Evolutionary conservation across 2,329 filamentous ascomycete species (phyloP), one percentile per base, ranked within the genome.

Genomic region (Verticillium tricorpus): DNA sequence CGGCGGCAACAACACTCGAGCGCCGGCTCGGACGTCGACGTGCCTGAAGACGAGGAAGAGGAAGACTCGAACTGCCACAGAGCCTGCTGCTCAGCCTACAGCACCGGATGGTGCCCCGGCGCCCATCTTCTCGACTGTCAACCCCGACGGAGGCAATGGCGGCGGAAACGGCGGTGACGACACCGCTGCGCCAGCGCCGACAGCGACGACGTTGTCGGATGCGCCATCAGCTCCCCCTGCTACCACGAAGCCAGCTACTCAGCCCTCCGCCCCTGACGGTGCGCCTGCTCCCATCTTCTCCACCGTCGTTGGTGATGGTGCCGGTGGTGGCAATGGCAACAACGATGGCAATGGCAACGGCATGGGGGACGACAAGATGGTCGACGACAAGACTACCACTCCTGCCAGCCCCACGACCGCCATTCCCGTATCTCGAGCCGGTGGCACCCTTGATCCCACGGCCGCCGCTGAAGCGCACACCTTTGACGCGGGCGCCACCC

Each of bases 381-480:
- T 37, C 11, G 58, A 59, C 15, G 45, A 35, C 9, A 22, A 15
- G 9, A n/a, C 25, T 35, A 19, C 34, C 25, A 70, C 71, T 9
- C 74, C 71, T n/a, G 68, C 68, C 8, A 78, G 78, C 63, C 78
- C 79, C 3, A 79, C 78, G 1, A 68, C 73, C 0, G 67, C 76
- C 1, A 75, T 82, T 1, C 76, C 82, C 1, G 82, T 85, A 9
- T 82, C 81, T 5, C 74, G 82, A 22, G 81, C 79, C 19, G 82
- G 82, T 8, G 78, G 77, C n/a, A 73, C 69, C 1, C 73, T 85
- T 45, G 72, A 82, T 61, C 81, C 81, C 1, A 76, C 78, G 2
- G 80, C 82, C 0, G 82, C 77, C 1, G 82, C 80, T 1, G 77
- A 83, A 66, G 73, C 82, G 11, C 77, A 85, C 50, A 62, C 73